phyloP scores from a whole-genome alignment of 2,329 filamentous ascomycete genomes.

The Cladosporium phlei region DNA sequence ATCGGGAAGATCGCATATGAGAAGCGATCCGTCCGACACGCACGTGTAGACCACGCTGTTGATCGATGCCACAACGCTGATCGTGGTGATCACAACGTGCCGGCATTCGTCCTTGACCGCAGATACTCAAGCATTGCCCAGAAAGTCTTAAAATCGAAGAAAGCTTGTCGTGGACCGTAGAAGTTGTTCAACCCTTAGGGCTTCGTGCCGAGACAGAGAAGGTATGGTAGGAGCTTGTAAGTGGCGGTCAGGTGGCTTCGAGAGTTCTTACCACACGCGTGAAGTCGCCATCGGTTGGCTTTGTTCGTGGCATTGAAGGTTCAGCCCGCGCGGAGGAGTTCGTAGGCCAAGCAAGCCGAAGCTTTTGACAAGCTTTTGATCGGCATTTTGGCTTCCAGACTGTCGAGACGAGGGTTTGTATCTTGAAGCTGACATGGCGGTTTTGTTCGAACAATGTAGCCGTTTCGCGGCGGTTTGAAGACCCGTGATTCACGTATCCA shows the following conservation, averaged over 20 bases:
- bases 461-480: too few relatives aligned
- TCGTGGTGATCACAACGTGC: conserved; percentile 3
- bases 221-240: not conserved
- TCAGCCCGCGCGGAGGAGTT: not conserved
- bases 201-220: too few relatives aligned
- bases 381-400: conserved; percentile 1
- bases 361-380: conserved; percentile 13
- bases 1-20: not conserved
- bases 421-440: too few relatives aligned
- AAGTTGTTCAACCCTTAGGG: too few relatives aligned
- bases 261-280: too few relatives aligned
- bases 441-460: too few relatives aligned
- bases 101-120: not conserved
- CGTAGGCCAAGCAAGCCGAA: not conserved
- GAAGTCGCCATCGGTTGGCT: too few relatives aligned
- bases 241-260: conserved; percentile 6
- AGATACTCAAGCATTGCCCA: not conserved
- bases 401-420: too few relatives aligned
- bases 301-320: not conserved
- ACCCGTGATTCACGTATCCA: too few relatives aligned
- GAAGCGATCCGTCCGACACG: not conserved
- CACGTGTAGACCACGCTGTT: conserved; percentile 6
- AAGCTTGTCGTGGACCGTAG: too few relatives aligned
- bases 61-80: not conserved
- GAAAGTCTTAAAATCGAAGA: not conserved